Conservation (phyloP, 1,284 basidiomycete genomes). For the Ustilago cynodontis region DNA sequence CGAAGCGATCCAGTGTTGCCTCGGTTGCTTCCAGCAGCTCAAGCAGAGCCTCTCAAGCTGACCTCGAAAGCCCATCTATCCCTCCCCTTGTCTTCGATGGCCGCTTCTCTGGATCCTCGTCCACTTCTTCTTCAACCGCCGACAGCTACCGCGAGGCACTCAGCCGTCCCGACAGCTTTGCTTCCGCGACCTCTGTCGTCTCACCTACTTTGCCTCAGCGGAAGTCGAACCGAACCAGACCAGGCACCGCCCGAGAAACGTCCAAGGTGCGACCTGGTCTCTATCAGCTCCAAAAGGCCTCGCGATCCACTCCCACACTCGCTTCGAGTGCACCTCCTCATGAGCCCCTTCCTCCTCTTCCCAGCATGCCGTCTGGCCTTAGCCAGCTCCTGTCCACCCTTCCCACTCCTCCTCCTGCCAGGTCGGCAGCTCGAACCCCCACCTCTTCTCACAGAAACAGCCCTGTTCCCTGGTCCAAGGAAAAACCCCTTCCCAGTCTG, state of each 20-base stretch:
- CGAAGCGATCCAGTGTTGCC: conserved; percentile 14
- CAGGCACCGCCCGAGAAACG: conserved; percentile 14
- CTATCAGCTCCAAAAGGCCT: conserved; percentile 16
- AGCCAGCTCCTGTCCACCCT: conserved; percentile 2
- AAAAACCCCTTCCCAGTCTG: conserved; percentile 25
- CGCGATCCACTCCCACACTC: conserved; percentile 26
- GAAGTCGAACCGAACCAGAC: conserved; percentile 8
- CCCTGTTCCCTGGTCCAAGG: conserved; percentile 9
- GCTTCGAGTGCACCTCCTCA: conserved; percentile 26
- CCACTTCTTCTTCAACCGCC: conserved; percentile 8
- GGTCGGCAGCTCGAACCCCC: conserved; percentile 20
- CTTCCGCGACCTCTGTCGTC: conserved; percentile 14
- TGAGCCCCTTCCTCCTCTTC: conserved; percentile 28
- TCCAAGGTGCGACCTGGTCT: not conserved
- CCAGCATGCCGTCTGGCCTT: conserved; percentile 19
- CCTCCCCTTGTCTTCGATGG: conserved; percentile 35
- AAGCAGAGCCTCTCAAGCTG: conserved; percentile 10
- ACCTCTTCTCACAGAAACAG: conserved; percentile 26
- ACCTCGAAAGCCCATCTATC: conserved; percentile 2
- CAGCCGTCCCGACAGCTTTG: conserved; percentile 26
- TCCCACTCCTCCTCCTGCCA: conserved; percentile 8
- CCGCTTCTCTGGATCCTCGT: conserved; percentile 24
- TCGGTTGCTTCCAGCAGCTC: conserved; percentile 19
- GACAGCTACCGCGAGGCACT: conserved; percentile 16
- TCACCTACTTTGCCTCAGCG: not conserved